Evolutionary conservation across 805 yeast genomes (phyloP).

Genomic region (Osmozyma mogii): DNA sequence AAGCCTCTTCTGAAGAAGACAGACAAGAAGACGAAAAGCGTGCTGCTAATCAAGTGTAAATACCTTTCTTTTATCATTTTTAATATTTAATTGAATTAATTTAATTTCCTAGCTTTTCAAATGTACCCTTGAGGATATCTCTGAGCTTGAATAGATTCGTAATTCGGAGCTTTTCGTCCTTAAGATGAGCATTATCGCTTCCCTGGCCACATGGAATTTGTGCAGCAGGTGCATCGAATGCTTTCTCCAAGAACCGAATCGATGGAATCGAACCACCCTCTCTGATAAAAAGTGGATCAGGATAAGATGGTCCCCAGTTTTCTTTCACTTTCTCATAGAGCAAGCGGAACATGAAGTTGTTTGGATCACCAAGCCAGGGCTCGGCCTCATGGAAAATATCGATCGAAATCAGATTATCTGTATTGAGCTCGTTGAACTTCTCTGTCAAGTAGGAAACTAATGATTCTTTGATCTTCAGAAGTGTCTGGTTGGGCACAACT

Average conservation of each 20-base stretch:
- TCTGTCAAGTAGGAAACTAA: conserved; percentile 40
- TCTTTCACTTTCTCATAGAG: conserved; percentile 51
- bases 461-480: conserved; percentile 45
- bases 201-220: conserved; percentile 97
- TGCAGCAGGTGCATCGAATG: conserved; percentile 81
- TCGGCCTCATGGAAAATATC: conserved; percentile 78
- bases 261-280: conserved; percentile 98
- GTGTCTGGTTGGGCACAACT: conserved; percentile 81
- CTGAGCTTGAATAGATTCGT: conserved; percentile 71
- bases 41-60: too few species aligned
- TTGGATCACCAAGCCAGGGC: conserved; percentile 91
- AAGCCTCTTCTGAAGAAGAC: too few species aligned
- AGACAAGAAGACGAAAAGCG: too few species aligned
- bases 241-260: conserved; percentile 73
- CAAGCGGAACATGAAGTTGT: conserved; percentile 63
- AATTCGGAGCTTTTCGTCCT: conserved; percentile 77
- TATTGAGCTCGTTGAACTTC: conserved; percentile 40
- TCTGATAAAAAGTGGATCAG: conserved; percentile 75
- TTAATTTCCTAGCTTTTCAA: conserved; percentile 29
- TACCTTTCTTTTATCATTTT: too few species aligned
- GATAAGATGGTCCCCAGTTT: conserved; percentile 55
- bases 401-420: conserved; percentile 57
- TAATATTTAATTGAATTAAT: background rate
- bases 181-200: conserved; percentile 88
- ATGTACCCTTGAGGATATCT: conserved; percentile 48